Percentiles rank a stretch among this genome's conserved stretches.
Conservation (phyloP, 257 asterid species). For the Perilla frutescens region DNA sequence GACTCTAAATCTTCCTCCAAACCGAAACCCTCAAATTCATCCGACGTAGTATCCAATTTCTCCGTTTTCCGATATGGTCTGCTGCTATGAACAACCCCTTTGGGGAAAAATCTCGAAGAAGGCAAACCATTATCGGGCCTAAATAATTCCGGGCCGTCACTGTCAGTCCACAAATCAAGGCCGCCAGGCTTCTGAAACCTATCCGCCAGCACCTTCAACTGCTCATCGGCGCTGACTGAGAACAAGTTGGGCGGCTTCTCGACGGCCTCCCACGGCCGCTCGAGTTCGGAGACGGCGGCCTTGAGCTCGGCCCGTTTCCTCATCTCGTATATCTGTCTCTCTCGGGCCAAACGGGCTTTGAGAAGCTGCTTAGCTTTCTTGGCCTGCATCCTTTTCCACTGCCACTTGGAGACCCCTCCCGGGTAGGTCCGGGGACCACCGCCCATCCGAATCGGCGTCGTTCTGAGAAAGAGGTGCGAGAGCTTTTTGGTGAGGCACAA, state of each 20-base stretch:
- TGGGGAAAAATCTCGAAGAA: slow-evolving; percentile 85
- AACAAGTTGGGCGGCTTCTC: slow-evolving; percentile 86
- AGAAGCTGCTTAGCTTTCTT: slow-evolving; percentile 88
- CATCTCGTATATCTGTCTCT: slow-evolving; percentile 94
- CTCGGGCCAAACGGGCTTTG: slow-evolving; percentile 84
- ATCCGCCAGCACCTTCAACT: slow-evolving; percentile 90
- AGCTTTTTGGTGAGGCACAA: slow-evolving; percentile 46
- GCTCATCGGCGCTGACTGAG: slow-evolving; percentile 93
- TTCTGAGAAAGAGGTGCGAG: slow-evolving; percentile 51
- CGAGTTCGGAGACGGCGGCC: slow-evolving; percentile 93
- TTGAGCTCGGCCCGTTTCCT: slow-evolving; percentile 94
- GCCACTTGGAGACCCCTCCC: slow-evolving; percentile 98
- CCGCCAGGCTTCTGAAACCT: slow-evolving; percentile 98
- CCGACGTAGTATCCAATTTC: slow-evolving; percentile 22
- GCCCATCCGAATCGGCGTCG: slow-evolving; percentile 82
- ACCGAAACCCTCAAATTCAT: slow-evolving; percentile 35
- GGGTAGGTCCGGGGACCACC: slow-evolving; percentile 98
- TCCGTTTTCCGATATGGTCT: slow-evolving; percentile 64
- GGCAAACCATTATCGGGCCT: slow-evolving; percentile 59
- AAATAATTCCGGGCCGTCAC: slow-evolving; percentile 90
- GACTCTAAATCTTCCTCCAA: slow-evolving; percentile 20
- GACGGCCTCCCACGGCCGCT: slow-evolving; percentile 93
- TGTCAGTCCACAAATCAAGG: slow-evolving; percentile 91
- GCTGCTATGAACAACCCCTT: slow-evolving; percentile 86
- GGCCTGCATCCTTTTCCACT: slow-evolving; percentile 95